phyloP scores from a whole-genome alignment of 352 stramenopile species.

The Pythium phragmitis region DNA sequence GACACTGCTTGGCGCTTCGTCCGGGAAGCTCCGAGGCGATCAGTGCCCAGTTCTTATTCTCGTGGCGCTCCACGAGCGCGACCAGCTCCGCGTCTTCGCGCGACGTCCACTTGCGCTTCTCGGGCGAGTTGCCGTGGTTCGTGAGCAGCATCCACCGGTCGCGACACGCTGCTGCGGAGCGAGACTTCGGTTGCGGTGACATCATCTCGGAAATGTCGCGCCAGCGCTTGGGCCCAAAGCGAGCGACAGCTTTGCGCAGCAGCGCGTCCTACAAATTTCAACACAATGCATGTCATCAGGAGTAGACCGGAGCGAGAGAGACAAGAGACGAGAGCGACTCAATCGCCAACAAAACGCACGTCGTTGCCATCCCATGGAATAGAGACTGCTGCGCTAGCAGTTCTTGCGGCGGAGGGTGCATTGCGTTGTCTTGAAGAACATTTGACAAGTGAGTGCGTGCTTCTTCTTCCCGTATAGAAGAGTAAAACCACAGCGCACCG shows the following conservation, averaged over 20 bases:
- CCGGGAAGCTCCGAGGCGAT: constrained; percentile 56
- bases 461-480: no score
- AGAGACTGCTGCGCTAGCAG: not conserved
- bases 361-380: constrained; percentile 1
- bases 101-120: constrained; percentile 37
- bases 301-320: not conserved
- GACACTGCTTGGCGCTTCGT: constrained; percentile 71
- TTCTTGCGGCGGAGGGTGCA: not conserved
- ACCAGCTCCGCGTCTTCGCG: constrained; percentile 48
- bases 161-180: constrained; percentile 26
- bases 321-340: not conserved
- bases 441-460: not conserved
- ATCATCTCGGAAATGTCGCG: constrained; percentile 14
- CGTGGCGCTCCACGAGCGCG: constrained; percentile 40
- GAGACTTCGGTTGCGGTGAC: constrained; percentile 4
- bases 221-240: constrained; percentile 17
- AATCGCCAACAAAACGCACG: not conserved
- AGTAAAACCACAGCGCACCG: constrained; percentile 1
- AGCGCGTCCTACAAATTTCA: constrained; percentile 7
- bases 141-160: constrained; percentile 45
- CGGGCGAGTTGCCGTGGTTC: constrained; percentile 20
- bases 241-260: constrained; percentile 8
- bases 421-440: not conserved
- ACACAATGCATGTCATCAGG: not conserved
- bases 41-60: constrained; percentile 49